A percentile compares a stretch with the other conserved stretches of the same genome.
phyloP scores from a whole-genome alignment of 2,329 filamentous ascomycete species.

The Talaromyces sp. region DNA sequence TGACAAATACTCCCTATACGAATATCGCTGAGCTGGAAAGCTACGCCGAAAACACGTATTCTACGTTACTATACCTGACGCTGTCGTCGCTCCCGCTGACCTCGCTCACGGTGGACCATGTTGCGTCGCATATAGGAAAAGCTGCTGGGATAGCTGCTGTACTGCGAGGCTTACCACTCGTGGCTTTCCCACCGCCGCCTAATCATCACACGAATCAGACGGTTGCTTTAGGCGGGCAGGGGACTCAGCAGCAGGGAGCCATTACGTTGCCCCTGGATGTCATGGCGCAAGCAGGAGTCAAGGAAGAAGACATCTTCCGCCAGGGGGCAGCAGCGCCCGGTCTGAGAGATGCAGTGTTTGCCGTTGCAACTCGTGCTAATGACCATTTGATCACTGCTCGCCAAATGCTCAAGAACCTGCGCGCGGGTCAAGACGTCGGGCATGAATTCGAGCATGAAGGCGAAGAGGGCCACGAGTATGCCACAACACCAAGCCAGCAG shows the following conservation, averaged over 20 bases:
- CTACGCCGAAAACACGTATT: slow-evolving; percentile 93
- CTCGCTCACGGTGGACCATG: slow-evolving; percentile 81
- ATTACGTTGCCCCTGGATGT: slow-evolving; percentile 82
- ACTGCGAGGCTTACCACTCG: slow-evolving; percentile 76
- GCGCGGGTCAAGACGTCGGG: slow-evolving; percentile 65
- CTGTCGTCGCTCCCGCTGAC: slow-evolving; percentile 72
- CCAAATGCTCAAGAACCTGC: slow-evolving; percentile 81
- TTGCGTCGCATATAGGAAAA: slow-evolving; percentile 93
- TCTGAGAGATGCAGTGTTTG: slow-evolving; percentile 83
- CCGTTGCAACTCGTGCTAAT: slow-evolving; percentile 86
- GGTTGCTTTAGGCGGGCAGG: slow-evolving; percentile 33
- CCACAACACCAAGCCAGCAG: background rate
- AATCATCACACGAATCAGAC: slow-evolving; percentile 50
- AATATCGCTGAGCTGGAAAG: slow-evolving; percentile 69
- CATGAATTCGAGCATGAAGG: slow-evolving; percentile 86
- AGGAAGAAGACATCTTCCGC: slow-evolving; percentile 85
- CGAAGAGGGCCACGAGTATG: slow-evolving; percentile 62
- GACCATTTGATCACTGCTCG: slow-evolving; percentile 92
- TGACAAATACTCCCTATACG: slow-evolving; percentile 77
- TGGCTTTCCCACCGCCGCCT: slow-evolving; percentile 69
- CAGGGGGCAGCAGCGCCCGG: slow-evolving; percentile 72
- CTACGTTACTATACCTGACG: slow-evolving; percentile 83
- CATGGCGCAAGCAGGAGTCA: slow-evolving; percentile 74
- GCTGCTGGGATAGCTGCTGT: slow-evolving; percentile 82
- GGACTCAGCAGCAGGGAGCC: slow-evolving; percentile 50